Percentiles rank a stretch among this genome's conserved stretches.
Evolutionary conservation across 2,329 filamentous ascomycete genomes (phyloP).

Genomic region (Diaporthe ilicicola): DNA sequence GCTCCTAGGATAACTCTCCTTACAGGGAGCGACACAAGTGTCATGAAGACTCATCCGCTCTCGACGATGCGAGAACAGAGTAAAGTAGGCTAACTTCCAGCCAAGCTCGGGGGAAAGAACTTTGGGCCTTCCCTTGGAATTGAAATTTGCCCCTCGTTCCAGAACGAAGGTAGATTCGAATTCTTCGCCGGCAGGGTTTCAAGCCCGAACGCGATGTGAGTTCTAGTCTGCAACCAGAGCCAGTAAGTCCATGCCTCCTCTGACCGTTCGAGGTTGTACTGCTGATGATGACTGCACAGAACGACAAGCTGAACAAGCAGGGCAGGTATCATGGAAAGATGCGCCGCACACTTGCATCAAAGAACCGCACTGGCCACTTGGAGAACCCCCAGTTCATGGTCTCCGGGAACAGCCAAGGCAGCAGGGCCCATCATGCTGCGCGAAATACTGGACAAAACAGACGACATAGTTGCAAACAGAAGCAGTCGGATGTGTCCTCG

Average conservation of each 20-base stretch:
- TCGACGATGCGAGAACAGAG: background rate
- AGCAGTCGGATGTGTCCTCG: too few species aligned
- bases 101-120: background rate
- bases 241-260: background rate
- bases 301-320: background rate
- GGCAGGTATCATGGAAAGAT: background rate
- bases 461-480: background rate
- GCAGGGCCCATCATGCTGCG: background rate
- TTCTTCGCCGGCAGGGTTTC: background rate
- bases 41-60: background rate
- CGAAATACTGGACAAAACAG: background rate
- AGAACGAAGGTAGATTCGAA: background rate
- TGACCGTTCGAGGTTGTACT: background rate
- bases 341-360: background rate
- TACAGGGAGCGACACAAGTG: background rate
- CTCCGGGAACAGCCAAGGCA: background rate
- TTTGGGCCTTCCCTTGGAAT: background rate
- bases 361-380: conserved; percentile 6
- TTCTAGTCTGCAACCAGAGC: background rate
- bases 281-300: background rate
- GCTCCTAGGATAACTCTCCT: background rate
- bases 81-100: background rate
- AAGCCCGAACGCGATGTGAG: background rate
- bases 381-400: background rate
- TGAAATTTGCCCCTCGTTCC: background rate